A percentile compares a stretch with the other conserved stretches of the same genome.
These are phyloP conservation scores for Nakaseomyces glabratus DNA, from an alignment of 1,139 yeast species.

Conservation along the genomic window DNA sequence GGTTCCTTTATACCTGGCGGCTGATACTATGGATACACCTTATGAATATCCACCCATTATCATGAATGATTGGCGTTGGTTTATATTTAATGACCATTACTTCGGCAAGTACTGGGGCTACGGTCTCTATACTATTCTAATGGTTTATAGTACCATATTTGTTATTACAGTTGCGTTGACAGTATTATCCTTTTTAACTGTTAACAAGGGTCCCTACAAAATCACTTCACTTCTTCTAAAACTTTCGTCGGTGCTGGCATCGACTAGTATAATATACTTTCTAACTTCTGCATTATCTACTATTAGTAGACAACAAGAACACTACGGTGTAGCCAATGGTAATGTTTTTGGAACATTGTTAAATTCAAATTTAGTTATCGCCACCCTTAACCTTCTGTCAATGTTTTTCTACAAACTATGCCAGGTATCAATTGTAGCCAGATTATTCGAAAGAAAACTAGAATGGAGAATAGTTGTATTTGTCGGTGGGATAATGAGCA, in stretches of 20 bases:
- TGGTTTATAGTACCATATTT: conserved; percentile 55
- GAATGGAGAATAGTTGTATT: conserved; percentile 62
- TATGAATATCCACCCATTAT: conserved; percentile 7
- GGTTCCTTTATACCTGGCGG: neutral
- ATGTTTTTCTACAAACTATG: conserved; percentile 56
- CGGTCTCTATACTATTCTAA: conserved; percentile 52
- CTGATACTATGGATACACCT: neutral
- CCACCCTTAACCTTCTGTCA: conserved; percentile 54
- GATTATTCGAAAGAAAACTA: conserved; percentile 58
- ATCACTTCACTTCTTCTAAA: conserved; percentile 38
- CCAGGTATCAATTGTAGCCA: conserved; percentile 68
- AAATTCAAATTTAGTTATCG: conserved; percentile 42
- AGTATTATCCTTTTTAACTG: conserved; percentile 50
- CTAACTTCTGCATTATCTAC: conserved; percentile 42
- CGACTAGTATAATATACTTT: conserved; percentile 45
- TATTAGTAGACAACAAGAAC: conserved; percentile 40
- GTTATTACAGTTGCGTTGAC: conserved; percentile 59
- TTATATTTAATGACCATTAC: conserved; percentile 13
- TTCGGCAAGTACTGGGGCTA: conserved; percentile 42
- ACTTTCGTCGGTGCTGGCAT: conserved; percentile 41
- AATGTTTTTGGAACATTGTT: conserved; percentile 39
- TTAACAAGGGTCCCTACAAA: conserved; percentile 27
- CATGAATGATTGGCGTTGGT: conserved; percentile 26
- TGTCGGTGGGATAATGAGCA: conserved; percentile 49
- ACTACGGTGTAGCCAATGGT: conserved; percentile 37